Percentiles rank a stretch among this genome's conserved stretches.
phyloP scores from a whole-genome alignment of 352 stramenopile species.

The Pythium dissotocum region DNA sequence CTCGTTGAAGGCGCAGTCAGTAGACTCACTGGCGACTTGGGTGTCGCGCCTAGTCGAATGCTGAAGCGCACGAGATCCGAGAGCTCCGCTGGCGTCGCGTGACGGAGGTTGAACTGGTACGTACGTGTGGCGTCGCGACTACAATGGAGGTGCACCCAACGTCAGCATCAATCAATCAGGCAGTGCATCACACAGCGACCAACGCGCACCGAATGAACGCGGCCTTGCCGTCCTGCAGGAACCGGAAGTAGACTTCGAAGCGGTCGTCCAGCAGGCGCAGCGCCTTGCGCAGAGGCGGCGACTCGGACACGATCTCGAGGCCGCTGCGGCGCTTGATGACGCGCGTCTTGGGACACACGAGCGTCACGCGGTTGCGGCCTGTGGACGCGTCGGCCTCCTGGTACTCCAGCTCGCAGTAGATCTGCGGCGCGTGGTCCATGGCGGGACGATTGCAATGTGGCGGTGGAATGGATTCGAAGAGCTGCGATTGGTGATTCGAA shows the following conservation, averaged over 20 bases:
- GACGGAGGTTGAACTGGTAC: conserved; percentile 68
- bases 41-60: conserved; percentile 45
- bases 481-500: conserved; percentile 22
- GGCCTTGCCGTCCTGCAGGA: conserved; percentile 55
- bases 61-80: conserved; percentile 49
- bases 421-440: conserved; percentile 11
- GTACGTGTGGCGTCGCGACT: conserved; percentile 50
- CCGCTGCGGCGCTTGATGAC: conserved; percentile 54
- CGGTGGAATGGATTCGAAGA: conserved; percentile 5
- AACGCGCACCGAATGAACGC: conserved; percentile 57
- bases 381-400: conserved; percentile 54
- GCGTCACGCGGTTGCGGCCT: conserved; percentile 48
- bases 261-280: conserved; percentile 47
- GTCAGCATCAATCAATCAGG: neutral
- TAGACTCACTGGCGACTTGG: conserved; percentile 37
- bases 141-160: neutral
- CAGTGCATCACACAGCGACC: neutral
- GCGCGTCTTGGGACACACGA: conserved; percentile 37
- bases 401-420: conserved; percentile 56
- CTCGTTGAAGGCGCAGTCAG: conserved; percentile 1
- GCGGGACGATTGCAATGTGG: neutral
- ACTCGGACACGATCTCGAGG: conserved; percentile 52
- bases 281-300: conserved; percentile 53
- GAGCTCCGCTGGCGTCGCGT: conserved; percentile 44
- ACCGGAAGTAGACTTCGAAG: conserved; percentile 75